Percentiles rank a stretch among this genome's conserved stretches.
Conservation (phyloP, 176 grass and related monocot genomes). For the Zea luxurians region DNA sequence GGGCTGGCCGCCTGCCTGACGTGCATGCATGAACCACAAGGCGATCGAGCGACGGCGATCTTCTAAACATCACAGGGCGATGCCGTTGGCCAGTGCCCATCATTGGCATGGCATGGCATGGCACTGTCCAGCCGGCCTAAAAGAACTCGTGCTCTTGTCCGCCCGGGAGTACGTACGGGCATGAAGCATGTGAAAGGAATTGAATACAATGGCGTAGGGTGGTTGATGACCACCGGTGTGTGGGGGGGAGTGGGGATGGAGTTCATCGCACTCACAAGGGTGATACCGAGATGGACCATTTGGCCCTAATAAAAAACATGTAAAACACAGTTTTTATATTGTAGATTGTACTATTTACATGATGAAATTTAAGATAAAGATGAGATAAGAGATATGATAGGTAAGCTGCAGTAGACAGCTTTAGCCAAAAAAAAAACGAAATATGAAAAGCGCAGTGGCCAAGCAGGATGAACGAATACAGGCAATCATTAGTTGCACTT, state of each 20-base stretch:
- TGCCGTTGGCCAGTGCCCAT: constrained; percentile 39
- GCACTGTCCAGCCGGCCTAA: not conserved
- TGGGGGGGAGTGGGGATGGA: constrained; percentile 35
- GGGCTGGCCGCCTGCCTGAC: not conserved
- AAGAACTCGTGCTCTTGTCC: constrained; percentile 35
- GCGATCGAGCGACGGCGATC: not conserved
- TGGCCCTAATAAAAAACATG: too few species aligned
- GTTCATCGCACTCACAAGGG: constrained; percentile 41
- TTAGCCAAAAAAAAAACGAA: not conserved
- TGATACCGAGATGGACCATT: too few species aligned
- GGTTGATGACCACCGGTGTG: constrained; percentile 40
- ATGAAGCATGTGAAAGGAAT: constrained; percentile 56
- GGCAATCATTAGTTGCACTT: constrained; percentile 48
- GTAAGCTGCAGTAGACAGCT: too few species aligned
- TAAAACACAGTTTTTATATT: too few species aligned
- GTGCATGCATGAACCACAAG: constrained; percentile 37
- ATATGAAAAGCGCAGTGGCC: not conserved
- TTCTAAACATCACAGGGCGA: not conserved
- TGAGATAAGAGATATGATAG: too few species aligned
- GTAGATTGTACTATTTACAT: too few species aligned
- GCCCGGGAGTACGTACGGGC: constrained; percentile 20
- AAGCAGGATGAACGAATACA: constrained; percentile 21
- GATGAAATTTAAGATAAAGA: too few species aligned
- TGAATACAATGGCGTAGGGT: constrained; percentile 48
- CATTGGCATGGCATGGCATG: not conserved